phyloP scores from a whole-genome alignment of 441 rosid genomes.

The Euphorbia celastroides region DNA sequence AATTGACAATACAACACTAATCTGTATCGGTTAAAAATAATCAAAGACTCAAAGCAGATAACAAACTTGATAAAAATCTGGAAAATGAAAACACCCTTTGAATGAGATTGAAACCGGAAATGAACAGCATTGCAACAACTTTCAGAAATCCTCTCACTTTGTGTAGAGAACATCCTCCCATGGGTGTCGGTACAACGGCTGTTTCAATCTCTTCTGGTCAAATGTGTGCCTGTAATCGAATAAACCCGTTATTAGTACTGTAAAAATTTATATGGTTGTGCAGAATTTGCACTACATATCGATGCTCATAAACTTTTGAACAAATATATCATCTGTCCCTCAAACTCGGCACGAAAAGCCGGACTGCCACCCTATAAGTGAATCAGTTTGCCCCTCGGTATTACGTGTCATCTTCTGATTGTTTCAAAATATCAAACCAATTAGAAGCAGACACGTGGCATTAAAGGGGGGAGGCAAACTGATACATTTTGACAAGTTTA shows the following conservation, averaged over 20 bases:
- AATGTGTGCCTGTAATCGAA: constrained; percentile 57
- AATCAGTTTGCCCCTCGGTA: too few relatives aligned
- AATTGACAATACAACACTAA: constrained; percentile 21
- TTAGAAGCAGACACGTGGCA: too few relatives aligned
- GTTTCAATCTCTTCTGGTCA: constrained; percentile 88
- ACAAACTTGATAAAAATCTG: constrained; percentile 16
- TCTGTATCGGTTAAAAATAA: constrained; percentile 4
- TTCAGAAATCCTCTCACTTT: constrained; percentile 34
- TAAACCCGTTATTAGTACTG: background rate
- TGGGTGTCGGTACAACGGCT: constrained; percentile 80
- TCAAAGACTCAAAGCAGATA: background rate
- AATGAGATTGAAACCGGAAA: constrained; percentile 4
- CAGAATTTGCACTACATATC: background rate
- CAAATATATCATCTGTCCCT: too few relatives aligned
- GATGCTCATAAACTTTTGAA: background rate
- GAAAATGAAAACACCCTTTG: constrained; percentile 4
- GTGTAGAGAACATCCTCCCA: constrained; percentile 95
- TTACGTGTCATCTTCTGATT: too few relatives aligned
- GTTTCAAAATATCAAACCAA: too few relatives aligned
- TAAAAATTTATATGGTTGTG: background rate
- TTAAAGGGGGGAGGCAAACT: too few relatives aligned
- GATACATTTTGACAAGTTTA: too few relatives aligned
- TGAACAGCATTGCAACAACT: constrained; percentile 9
- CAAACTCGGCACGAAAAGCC: too few relatives aligned
- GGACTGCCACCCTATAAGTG: too few relatives aligned